phyloP scores from a whole-genome alignment of 78 protist species.

The Goniomonas avonlea region DNA sequence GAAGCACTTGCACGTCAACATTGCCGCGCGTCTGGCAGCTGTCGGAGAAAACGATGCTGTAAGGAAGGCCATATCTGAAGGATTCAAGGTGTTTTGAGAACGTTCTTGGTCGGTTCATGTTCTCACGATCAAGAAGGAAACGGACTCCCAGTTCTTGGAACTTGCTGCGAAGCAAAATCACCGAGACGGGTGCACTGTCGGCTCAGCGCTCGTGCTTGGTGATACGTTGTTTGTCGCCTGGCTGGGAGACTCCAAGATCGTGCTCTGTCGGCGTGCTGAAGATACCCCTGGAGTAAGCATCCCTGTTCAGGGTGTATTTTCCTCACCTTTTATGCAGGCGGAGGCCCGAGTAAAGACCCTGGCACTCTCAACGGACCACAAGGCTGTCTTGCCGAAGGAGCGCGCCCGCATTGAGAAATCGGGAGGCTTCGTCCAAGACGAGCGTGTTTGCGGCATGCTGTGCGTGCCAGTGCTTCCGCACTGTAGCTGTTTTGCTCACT shows the following conservation, averaged over 20 bases:
- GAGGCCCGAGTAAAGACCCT: neutral
- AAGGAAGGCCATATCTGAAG: neutral
- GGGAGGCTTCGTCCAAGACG: slow-evolving; percentile 10
- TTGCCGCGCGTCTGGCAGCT: neutral
- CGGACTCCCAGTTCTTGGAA: neutral
- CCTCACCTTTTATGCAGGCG: too few relatives aligned
- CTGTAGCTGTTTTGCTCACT: too few relatives aligned
- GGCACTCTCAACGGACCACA: slow-evolving; percentile 12
- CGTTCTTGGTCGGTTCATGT: too few relatives aligned
- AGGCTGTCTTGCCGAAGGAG: neutral
- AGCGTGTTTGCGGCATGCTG: neutral
- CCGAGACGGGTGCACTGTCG: slow-evolving; percentile 21
- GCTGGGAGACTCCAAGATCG: slow-evolving; percentile 8
- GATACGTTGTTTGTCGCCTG: neutral
- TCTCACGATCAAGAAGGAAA: too few relatives aligned
- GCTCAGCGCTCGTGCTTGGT: neutral
- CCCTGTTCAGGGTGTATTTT: too few relatives aligned
- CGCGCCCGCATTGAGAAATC: slow-evolving; percentile 1
- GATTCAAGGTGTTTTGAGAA: too few relatives aligned
- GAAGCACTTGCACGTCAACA: neutral
- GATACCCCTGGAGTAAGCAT: too few relatives aligned
- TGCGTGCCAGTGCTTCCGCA: neutral
- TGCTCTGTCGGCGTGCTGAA: slow-evolving; percentile 1
- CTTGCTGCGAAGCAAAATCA: neutral
- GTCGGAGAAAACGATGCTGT: neutral